Base-by-base conservation (phyloP, 192 early-diverging fungal species). In the Rhizoclosmatium sp. region DNA sequence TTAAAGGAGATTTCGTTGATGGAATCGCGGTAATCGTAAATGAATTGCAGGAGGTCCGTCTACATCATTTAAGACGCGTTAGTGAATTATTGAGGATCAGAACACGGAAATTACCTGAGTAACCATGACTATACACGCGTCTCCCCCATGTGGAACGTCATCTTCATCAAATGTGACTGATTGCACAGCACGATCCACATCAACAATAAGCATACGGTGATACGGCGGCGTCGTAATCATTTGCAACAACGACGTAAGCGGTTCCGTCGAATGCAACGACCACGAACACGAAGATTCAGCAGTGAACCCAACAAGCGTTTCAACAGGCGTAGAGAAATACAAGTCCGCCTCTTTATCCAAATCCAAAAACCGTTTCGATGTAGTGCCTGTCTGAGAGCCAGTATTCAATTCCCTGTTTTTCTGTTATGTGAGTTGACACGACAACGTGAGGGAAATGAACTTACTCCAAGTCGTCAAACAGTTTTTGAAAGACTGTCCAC, bases 181-280 rank as follows among this genome's bases (percentile, higher is more conserved):
- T 46, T 69, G 75, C 40, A 76, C 54, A 0, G 56, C 51, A 23
- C 56, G 14, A 39, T 83, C 82, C 21, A 84, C 82, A 58, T 87
- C 85, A 64, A 86, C 68, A 42, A 89, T 68, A 4, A 89, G 75
- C 12, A 81, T 72, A 14, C 88, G 83, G 65, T 89, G 88, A 58
- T 84, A 83, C 4, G 72, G 59, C 2, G 56, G 73, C 2, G 75
- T 70, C 4, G 83, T 82, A 21, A 89, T 62, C 49, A 85, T 71
- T 58, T 80, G 78, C 4, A 89, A 47, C 1, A 89, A 77, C 19
- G 66, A 76, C 12, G 86, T 83, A 1, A 87, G 3, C 2, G 83
- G 76, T 42, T 80, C 81, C 42, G 79, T 76, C 3, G 83, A 76
- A 67, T 86, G 76, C 40, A 87, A 60, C 31, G 82, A 81, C 82